Evolutionary conservation across 805 yeast species (phyloP).

Genomic region (Torulaspora microellipsoides): DNA sequence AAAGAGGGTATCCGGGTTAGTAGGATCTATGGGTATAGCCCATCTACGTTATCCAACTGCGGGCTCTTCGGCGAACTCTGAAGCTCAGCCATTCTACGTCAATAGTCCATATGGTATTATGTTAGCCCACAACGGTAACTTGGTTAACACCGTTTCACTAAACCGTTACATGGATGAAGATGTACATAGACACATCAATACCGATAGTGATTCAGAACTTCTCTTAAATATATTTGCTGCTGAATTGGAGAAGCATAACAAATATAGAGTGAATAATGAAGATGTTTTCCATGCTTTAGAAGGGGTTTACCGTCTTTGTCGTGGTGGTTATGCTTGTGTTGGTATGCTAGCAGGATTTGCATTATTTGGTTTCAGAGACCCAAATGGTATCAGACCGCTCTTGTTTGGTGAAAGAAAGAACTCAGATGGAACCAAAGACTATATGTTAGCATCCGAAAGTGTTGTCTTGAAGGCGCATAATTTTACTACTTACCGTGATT

Average conservation of each 20-base stretch:
- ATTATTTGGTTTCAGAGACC: slow-evolving; percentile 92
- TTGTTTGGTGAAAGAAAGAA: slow-evolving; percentile 76
- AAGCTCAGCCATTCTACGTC: slow-evolving; percentile 98
- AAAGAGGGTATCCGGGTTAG: slow-evolving; percentile 66
- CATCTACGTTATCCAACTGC: slow-evolving; percentile 97
- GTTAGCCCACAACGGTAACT: slow-evolving; percentile 89
- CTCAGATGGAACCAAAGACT: slow-evolving; percentile 68
- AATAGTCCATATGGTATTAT: slow-evolving; percentile 94
- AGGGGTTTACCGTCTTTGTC: slow-evolving; percentile 73
- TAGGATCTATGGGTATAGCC: slow-evolving; percentile 93
- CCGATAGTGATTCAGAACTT: slow-evolving; percentile 93
- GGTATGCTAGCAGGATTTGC: slow-evolving; percentile 97
- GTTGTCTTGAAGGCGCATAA: slow-evolving; percentile 93
- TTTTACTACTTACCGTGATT: slow-evolving; percentile 71
- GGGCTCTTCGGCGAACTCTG: slow-evolving; percentile 90
- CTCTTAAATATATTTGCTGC: slow-evolving; percentile 86
- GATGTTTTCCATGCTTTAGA: slow-evolving; percentile 83
- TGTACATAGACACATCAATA: slow-evolving; percentile 95
- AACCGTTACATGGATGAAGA: slow-evolving; percentile 80
- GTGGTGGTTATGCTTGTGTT: slow-evolving; percentile 97
- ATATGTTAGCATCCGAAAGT: slow-evolving; percentile 93
- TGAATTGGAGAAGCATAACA: slow-evolving; percentile 85
- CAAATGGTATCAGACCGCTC: slow-evolving; percentile 92
- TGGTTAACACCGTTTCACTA: slow-evolving; percentile 79
- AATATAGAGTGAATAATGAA: slow-evolving; percentile 84